phyloP scores from a whole-genome alignment of 441 rosid genomes.

The Theobroma grandiflorum region DNA sequence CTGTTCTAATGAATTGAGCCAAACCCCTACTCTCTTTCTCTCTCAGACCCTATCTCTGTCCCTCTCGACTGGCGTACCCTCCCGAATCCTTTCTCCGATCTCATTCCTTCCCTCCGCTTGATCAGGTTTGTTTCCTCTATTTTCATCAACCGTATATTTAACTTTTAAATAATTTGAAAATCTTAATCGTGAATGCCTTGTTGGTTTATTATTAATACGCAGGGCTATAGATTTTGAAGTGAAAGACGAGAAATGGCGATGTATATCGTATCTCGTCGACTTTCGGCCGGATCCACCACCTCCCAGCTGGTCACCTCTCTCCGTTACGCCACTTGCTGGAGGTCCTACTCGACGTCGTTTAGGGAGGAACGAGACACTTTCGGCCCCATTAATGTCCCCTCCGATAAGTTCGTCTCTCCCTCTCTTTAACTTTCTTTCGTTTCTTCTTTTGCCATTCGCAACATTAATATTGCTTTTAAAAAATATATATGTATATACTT shows the following conservation, averaged over 20 bases:
- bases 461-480: background rate
- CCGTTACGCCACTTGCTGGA: conserved; percentile 53
- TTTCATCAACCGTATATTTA: background rate
- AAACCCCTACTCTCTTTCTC: background rate
- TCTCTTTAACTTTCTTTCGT: background rate
- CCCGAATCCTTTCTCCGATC: conserved; percentile 1
- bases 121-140: conserved; percentile 12
- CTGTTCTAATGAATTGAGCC: background rate
- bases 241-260: conserved; percentile 54
- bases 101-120: background rate
- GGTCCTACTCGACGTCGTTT: conserved; percentile 67
- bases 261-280: conserved; percentile 57
- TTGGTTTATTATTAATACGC: background rate
- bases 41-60: conserved; percentile 27
- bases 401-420: conserved; percentile 67
- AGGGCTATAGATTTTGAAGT: background rate
- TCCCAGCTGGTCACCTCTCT: conserved; percentile 41
- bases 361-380: conserved; percentile 95
- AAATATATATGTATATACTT: background rate
- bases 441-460: background rate
- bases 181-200: conserved; percentile 7
- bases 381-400: conserved; percentile 90
- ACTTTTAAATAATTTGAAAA: background rate
- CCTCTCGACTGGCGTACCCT: background rate
- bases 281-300: conserved; percentile 48